Evolutionary conservation across 768 basidiomycete species (phyloP).

Genomic region (Trichaptum fuscoviolaceum): DNA sequence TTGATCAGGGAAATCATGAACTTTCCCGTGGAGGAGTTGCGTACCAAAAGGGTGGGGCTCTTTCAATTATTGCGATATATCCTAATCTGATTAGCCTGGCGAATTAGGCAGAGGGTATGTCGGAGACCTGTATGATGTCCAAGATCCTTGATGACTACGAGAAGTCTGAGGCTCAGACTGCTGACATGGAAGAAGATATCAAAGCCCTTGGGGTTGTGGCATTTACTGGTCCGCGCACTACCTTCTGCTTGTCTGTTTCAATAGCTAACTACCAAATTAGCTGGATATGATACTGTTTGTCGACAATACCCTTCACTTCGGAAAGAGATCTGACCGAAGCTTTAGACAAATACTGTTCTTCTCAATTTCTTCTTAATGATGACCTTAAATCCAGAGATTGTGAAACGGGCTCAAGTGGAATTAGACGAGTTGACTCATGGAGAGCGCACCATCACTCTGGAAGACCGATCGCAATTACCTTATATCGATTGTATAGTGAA

Average conservation of each 20-base stretch:
- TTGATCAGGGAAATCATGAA: conserved; percentile 26
- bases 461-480: conserved; percentile 11
- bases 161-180: neutral
- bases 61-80: neutral
- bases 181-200: neutral
- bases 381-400: conserved; percentile 12
- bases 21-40: conserved; percentile 23
- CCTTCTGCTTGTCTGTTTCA: conserved; percentile 42
- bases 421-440: conserved; percentile 9
- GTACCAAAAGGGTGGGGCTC: neutral
- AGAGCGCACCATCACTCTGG: conserved; percentile 8
- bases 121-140: neutral
- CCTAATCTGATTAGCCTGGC: neutral
- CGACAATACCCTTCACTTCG: neutral
- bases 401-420: conserved; percentile 9
- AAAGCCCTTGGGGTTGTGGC: neutral
- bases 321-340: conserved; percentile 6
- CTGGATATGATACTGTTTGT: conserved; percentile 7
- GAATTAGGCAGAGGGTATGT: neutral
- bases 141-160: neutral
- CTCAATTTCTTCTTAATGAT: conserved; percentile 10
- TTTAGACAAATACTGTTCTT: conserved; percentile 32
- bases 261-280: conserved; percentile 27
- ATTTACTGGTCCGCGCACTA: neutral
- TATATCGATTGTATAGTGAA: conserved; percentile 12